Evolutionary conservation across 2,329 filamentous ascomycete species (phyloP).

Genomic region (Tolypocladium ovalisporum): DNA sequence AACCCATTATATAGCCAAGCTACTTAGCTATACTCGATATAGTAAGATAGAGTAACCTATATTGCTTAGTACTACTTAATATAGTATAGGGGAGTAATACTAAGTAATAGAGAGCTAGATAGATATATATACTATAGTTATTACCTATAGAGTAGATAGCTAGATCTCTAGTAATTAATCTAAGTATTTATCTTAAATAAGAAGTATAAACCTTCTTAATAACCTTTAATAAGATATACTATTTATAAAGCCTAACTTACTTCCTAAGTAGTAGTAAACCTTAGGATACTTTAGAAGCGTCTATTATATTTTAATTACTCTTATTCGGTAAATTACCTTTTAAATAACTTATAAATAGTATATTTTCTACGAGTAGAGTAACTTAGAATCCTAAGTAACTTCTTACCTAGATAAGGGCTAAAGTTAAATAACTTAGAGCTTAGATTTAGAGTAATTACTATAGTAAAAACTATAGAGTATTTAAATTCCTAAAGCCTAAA

Average conservation of each 20-base stretch:
- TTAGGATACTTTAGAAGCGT: background rate
- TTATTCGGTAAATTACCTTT: background rate
- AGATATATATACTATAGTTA: too few relatives aligned
- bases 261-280: background rate
- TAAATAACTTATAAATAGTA: background rate
- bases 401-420: background rate
- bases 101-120: too few relatives aligned
- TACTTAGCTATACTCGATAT: too few relatives aligned
- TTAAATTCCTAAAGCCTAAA: background rate
- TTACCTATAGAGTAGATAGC: too few relatives aligned
- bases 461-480: background rate
- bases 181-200: too few relatives aligned
- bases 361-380: background rate
- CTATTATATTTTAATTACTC: background rate
- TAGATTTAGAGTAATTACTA: background rate
- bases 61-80: background rate
- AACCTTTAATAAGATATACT: background rate
- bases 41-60: too few relatives aligned
- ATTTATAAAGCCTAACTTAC: background rate
- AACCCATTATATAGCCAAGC: too few relatives aligned
- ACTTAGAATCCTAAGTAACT: background rate
- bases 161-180: too few relatives aligned
- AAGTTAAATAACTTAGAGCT: background rate
- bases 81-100: too few relatives aligned
- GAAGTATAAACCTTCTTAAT: too few relatives aligned